Evolutionary conservation across 768 basidiomycete species (phyloP), one percentile per base, ranked within the genome.

Genomic region (Kwoniella dendrophila): DNA sequence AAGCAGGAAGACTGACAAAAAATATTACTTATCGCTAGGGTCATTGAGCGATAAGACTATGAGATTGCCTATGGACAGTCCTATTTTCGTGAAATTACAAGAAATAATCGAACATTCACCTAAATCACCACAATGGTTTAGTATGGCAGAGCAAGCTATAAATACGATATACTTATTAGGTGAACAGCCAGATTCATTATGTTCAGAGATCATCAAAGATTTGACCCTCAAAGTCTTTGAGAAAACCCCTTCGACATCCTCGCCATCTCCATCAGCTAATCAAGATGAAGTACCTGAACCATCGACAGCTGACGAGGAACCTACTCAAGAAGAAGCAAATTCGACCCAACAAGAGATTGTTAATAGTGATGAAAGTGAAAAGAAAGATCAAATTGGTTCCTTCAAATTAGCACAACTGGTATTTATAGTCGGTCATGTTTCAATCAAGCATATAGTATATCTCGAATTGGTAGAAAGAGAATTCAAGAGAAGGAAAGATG

Each of bases 381-480:
- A 59, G 34, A 51, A 57, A 6, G 71, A 73, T 47, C 51, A 50
- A 0, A 90, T 89, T 0, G 90, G 93, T 57, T 87, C 89, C 3
- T 96, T 96, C 75, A 86, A 88, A 65, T 84, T 99, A 29, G 90
- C 89, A 67, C 94, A 98, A 75, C 83, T 99, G n/a, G 81, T 98
- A 27, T 98, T 98, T 74, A 85, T 92, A 38, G 92, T 97, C 20
- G 96, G 96, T 0, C 96, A 98, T 77, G 90, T 95, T 29, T 92
- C 95, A 11, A 91, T 98, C 80, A 98, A 97, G 78, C 95, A 99
- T 50, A 91, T 97, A 59, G 93, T 95, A 16, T 96, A 90, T 73
- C 85, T 99, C 20, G 96, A 99, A 77, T 83, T 96, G 50, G 88
- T 97, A 22, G 96, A 99, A 78, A 82, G 94, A 34, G 95, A 99